A percentile compares a stretch with the other conserved stretches of the same genome.
Evolutionary conservation across 148 eudicot species (phyloP).

Genomic region (Camellia japonica): DNA sequence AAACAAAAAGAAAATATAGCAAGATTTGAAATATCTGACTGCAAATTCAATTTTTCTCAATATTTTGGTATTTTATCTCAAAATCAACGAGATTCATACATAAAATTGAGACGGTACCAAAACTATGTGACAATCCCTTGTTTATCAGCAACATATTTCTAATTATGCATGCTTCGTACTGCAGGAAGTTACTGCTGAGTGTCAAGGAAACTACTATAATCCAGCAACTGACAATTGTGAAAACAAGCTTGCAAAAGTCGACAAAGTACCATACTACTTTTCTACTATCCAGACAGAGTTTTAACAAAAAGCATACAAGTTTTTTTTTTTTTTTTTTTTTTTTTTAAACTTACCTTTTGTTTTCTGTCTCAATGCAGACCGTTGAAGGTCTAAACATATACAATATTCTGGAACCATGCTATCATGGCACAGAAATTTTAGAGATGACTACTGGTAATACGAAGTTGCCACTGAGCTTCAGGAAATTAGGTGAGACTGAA

Average conservation of each 20-base stretch:
- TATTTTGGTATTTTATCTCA: too few relatives aligned
- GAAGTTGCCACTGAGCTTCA: constrained; percentile 71
- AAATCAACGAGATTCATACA: too few relatives aligned
- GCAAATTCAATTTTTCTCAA: too few relatives aligned
- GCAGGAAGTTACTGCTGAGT: constrained; percentile 52
- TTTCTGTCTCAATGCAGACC: constrained; percentile 37
- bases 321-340: neutral
- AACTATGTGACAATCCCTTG: too few relatives aligned
- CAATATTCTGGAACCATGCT: constrained; percentile 90
- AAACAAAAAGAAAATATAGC: too few relatives aligned
- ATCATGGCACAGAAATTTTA: constrained; percentile 39
- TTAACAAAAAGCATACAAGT: neutral
- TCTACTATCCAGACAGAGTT: neutral
- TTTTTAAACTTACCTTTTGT: neutral
- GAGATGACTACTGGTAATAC: constrained; percentile 20
- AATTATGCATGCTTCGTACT: neutral
- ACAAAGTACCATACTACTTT: constrained; percentile 34
- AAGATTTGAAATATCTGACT: too few relatives aligned
- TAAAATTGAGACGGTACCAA: too few relatives aligned
- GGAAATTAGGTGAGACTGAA: constrained; percentile 73
- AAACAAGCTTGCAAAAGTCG: constrained; percentile 49
- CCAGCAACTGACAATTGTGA: constrained; percentile 45
- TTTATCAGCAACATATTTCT: neutral
- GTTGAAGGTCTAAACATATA: constrained; percentile 64
- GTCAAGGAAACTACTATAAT: constrained; percentile 65